Evolutionary conservation across 2,329 filamentous ascomycete genomes (phyloP).

Genomic region (Macrophomina phaseolina): DNA sequence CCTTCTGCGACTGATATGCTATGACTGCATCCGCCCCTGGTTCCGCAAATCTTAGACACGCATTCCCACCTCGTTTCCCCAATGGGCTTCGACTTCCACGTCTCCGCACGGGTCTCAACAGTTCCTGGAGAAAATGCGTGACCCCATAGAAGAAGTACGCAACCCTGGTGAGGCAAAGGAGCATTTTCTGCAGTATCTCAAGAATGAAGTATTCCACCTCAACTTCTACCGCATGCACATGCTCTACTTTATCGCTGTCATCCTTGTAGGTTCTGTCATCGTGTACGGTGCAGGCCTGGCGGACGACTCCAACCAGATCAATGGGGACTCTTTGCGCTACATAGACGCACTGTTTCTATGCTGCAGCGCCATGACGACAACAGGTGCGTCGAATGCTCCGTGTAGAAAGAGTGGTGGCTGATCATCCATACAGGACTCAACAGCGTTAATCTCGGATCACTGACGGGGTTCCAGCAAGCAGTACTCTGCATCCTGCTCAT

Average conservation of each 20-base stretch:
- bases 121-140: not conserved
- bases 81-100: not conserved
- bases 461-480: slow-evolving; percentile 39
- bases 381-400: slow-evolving; percentile 28
- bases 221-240: slow-evolving; percentile 35
- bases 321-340: slow-evolving; percentile 33
- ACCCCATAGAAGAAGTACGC: not conserved
- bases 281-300: slow-evolving; percentile 39
- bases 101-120: too few species aligned
- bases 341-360: slow-evolving; percentile 38
- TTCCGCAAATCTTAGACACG: not conserved
- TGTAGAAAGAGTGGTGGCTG: not conserved
- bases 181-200: slow-evolving; percentile 24
- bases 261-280: slow-evolving; percentile 36
- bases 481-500: slow-evolving; percentile 36
- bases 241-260: slow-evolving; percentile 39
- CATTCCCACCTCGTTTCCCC: not conserved
- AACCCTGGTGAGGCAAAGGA: slow-evolving; percentile 24
- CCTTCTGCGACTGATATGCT: too few species aligned
- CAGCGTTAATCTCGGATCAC: slow-evolving; percentile 35
- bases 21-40: not conserved
- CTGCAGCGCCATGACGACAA: slow-evolving; percentile 41
- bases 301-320: slow-evolving; percentile 31
- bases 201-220: slow-evolving; percentile 24
- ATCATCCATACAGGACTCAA: slow-evolving; percentile 34